A percentile compares a stretch with the other conserved stretches of the same genome.
Evolutionary conservation across 2,329 filamentous ascomycete genomes (phyloP).

Genomic region (Xylaria sp.): DNA sequence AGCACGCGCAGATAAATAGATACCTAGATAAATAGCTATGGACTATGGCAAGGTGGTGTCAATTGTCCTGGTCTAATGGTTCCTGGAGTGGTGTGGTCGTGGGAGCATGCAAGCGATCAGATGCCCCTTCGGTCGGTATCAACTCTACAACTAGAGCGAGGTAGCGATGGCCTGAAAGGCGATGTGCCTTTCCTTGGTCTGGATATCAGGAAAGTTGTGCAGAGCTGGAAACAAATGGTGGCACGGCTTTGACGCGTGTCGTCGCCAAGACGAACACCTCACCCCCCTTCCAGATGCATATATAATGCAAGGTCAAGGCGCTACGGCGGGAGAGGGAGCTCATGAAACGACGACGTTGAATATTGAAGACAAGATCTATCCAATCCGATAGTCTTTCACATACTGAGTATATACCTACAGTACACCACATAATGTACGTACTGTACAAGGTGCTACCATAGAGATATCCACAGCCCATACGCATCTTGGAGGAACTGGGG

Average conservation of each 20-base stretch:
- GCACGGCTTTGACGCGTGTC: background rate
- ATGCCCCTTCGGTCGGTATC: constrained; percentile 1
- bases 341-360: constrained; percentile 9
- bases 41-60: background rate
- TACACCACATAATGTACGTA: too few species aligned
- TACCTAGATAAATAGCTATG: too few species aligned
- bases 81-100: background rate
- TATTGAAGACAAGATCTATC: background rate
- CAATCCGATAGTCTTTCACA: too few species aligned
- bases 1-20: background rate
- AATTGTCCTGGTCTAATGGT: background rate
- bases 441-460: background rate
- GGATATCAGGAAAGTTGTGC: background rate
- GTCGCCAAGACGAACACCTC: background rate
- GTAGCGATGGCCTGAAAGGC: background rate
- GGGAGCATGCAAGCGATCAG: constrained; percentile 6
- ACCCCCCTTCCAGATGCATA: constrained; percentile 5
- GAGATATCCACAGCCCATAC: background rate
- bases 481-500: constrained; percentile 2
- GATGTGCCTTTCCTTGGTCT: background rate
- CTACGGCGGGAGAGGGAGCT: constrained; percentile 13
- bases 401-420: too few species aligned
- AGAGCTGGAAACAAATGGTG: background rate
- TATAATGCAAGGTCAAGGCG: background rate
- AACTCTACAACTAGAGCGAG: background rate